phyloP scores from a whole-genome alignment of 257 asterid species.

The Plantago major region DNA sequence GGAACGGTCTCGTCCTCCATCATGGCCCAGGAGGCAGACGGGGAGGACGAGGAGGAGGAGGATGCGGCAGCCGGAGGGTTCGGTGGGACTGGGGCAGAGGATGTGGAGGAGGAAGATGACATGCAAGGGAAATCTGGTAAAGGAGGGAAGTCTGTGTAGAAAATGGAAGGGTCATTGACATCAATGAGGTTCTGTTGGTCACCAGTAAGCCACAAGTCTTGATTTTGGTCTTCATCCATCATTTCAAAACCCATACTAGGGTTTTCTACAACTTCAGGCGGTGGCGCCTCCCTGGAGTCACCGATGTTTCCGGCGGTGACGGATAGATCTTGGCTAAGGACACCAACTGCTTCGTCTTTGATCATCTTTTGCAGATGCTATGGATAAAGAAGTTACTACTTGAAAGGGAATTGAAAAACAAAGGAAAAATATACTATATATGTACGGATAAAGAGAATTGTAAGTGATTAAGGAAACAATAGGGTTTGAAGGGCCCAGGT shows the following conservation, averaged over 20 bases:
- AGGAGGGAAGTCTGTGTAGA: constrained; percentile 56
- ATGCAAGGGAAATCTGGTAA: constrained; percentile 86
- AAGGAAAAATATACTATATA: constrained; percentile 1
- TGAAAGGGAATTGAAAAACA: background rate
- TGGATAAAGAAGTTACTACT: background rate
- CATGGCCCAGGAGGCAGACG: constrained; percentile 35
- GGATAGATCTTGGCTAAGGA: constrained; percentile 23
- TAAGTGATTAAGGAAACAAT: constrained; percentile 56
- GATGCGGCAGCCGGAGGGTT: constrained; percentile 22
- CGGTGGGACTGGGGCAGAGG: constrained; percentile 41
- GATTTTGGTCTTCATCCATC: constrained; percentile 33
- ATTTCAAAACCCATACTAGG: constrained; percentile 20
- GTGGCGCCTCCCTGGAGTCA: constrained; percentile 5
- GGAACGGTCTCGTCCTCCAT: constrained; percentile 20
- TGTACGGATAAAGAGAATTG: constrained; percentile 41
- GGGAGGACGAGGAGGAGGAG: constrained; percentile 37
- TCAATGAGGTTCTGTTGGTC: constrained; percentile 31
- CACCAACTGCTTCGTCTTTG: constrained; percentile 16
- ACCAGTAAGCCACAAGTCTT: constrained; percentile 48
- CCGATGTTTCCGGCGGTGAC: too few relatives aligned
- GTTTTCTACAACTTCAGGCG: constrained; percentile 1
- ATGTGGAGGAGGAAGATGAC: constrained; percentile 86
- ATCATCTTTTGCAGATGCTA: constrained; percentile 28
- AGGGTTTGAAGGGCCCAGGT: constrained; percentile 32
- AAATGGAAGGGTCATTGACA: constrained; percentile 42